These are phyloP conservation scores for Ambrosiella cleistominuta DNA, from an alignment of 2,329 filamentous ascomycete genomes.

Conservation along the genomic window DNA sequence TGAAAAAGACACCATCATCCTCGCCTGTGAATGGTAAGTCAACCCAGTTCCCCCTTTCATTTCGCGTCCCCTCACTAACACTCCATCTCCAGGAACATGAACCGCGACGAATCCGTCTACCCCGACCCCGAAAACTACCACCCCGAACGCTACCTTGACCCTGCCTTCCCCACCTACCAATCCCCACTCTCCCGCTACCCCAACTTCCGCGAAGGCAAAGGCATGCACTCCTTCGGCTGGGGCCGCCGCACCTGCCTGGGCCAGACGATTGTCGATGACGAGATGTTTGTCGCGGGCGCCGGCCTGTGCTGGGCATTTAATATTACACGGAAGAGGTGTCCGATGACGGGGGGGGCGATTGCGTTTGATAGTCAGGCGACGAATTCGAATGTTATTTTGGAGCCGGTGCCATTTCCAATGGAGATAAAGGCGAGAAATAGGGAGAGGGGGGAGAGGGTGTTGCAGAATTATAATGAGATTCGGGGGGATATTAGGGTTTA, in stretches of 20 bases:
- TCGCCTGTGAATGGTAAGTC: constrained; percentile 32
- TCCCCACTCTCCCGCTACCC: constrained; percentile 46
- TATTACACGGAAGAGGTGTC: constrained; percentile 24
- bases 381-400: constrained; percentile 35
- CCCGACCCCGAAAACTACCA: constrained; percentile 45
- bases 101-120: constrained; percentile 40
- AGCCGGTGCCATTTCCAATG: constrained; percentile 30
- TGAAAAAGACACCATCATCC: constrained; percentile 29
- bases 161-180: constrained; percentile 46
- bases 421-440: constrained; percentile 25
- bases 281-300: constrained; percentile 34
- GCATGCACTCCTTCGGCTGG: constrained; percentile 48
- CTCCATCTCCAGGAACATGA: constrained; percentile 28
- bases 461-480: constrained; percentile 22
- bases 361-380: constrained; percentile 32
- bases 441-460: constrained; percentile 22
- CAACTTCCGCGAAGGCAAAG: constrained; percentile 38
- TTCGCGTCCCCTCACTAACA: not conserved
- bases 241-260: constrained; percentile 46
- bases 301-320: constrained; percentile 33
- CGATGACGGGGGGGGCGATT: constrained; percentile 24
- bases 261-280: constrained; percentile 43
- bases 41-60: not conserved
- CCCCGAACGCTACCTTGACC: constrained; percentile 45
- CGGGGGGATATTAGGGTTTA: constrained; percentile 19